Evolutionary conservation across 2,329 filamentous ascomycete species (phyloP).

Genomic region (Bipolaris zeicola): DNA sequence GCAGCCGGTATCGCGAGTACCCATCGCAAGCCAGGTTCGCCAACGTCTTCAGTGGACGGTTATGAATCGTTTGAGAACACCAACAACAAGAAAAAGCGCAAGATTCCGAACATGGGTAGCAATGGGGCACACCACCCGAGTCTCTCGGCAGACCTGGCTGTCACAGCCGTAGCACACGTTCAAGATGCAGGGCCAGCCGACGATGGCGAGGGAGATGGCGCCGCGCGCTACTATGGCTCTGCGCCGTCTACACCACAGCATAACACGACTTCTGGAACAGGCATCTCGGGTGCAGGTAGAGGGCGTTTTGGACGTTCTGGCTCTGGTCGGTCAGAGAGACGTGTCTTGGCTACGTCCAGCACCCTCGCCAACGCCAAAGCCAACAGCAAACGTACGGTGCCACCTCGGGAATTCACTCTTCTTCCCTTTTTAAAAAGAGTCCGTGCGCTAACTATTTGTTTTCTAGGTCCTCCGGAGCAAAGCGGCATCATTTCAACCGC

Average conservation of each 20-base stretch:
- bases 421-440: slow-evolving; percentile 25
- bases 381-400: slow-evolving; percentile 47
- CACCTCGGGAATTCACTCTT: slow-evolving; percentile 37
- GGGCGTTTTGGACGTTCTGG: slow-evolving; percentile 75
- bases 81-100: slow-evolving; percentile 99
- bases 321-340: slow-evolving; percentile 51
- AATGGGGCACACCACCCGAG: slow-evolving; percentile 62
- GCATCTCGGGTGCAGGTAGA: slow-evolving; percentile 83
- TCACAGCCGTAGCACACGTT: slow-evolving; percentile 62
- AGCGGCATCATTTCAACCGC: slow-evolving; percentile 90
- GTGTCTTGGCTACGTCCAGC: slow-evolving; percentile 51
- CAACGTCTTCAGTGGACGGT: slow-evolving; percentile 76
- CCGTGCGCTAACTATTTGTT: slow-evolving; percentile 47
- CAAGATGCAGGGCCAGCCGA: slow-evolving; percentile 52
- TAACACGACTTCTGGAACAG: slow-evolving; percentile 57
- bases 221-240: slow-evolving; percentile 62
- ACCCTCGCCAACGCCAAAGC: slow-evolving; percentile 53
- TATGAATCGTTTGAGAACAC: slow-evolving; percentile 98
- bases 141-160: slow-evolving; percentile 68
- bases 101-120: slow-evolving; percentile 89
- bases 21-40: slow-evolving; percentile 57
- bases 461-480: slow-evolving; percentile 51
- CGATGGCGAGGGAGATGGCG: slow-evolving; percentile 55
- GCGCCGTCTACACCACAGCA: slow-evolving; percentile 60
- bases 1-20: slow-evolving; percentile 34